These are phyloP conservation scores for Alternaria ethzedia DNA, from an alignment of 2,329 filamentous ascomycete genomes.

Conservation along the genomic window DNA sequence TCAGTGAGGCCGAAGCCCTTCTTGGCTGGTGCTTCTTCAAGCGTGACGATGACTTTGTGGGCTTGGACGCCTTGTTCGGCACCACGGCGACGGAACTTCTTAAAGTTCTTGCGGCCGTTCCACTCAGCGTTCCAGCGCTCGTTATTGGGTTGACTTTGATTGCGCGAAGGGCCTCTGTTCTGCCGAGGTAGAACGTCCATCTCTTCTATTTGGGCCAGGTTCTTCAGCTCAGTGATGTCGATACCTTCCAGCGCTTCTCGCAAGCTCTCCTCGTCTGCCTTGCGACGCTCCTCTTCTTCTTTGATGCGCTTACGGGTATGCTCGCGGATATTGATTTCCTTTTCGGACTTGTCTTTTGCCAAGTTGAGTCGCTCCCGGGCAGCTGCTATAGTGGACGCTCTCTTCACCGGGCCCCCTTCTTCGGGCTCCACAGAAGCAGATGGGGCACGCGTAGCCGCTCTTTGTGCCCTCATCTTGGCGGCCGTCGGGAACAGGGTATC, in stretches of 20 bases:
- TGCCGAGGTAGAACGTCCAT: constrained; percentile 66
- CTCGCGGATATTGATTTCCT: constrained; percentile 67
- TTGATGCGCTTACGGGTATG: constrained; percentile 57
- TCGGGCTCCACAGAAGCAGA: constrained; percentile 39
- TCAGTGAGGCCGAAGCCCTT: constrained; percentile 78
- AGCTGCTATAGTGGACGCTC: constrained; percentile 23
- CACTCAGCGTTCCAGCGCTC: constrained; percentile 84
- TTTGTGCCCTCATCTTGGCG: constrained; percentile 78
- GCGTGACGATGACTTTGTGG: constrained; percentile 68
- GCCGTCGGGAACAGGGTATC: constrained; percentile 78
- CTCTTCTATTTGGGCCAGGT: constrained; percentile 77
- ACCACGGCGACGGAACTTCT: constrained; percentile 72
- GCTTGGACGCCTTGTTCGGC: constrained; percentile 49
- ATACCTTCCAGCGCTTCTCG: constrained; percentile 65
- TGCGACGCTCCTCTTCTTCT: constrained; percentile 60
- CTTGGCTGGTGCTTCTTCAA: constrained; percentile 71
- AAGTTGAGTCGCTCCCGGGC: constrained; percentile 48
- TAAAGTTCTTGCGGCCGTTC: constrained; percentile 97
- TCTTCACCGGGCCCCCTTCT: constrained; percentile 46
- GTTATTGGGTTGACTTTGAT: constrained; percentile 45
- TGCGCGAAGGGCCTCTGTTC: constrained; percentile 27
- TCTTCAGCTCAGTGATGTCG: constrained; percentile 74
- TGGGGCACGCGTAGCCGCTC: constrained; percentile 47
- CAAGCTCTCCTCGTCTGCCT: constrained; percentile 69
- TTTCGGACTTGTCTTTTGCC: constrained; percentile 54